Evolutionary conservation across 306 rosid genomes (phyloP).

Genomic region (Spatholobus suberectus): DNA sequence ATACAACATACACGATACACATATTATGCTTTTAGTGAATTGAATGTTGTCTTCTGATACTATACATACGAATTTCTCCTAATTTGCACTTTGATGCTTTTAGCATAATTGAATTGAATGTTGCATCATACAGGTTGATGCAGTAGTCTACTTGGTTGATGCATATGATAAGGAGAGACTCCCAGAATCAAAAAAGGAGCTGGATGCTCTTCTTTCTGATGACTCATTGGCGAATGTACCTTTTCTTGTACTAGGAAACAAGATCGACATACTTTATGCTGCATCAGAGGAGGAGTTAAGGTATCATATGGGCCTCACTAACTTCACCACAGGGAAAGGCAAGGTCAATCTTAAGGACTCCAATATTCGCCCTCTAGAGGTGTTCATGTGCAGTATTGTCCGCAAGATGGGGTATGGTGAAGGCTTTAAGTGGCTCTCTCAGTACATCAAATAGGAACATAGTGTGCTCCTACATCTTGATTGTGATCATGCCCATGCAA

Average conservation of each 20-base stretch:
- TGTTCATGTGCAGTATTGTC: conserved; percentile 78
- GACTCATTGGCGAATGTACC: conserved; percentile 63
- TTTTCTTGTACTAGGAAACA: conserved; percentile 67
- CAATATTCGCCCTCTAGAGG: conserved; percentile 67
- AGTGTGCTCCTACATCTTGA: not conserved
- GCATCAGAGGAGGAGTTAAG: conserved; percentile 73
- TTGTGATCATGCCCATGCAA: conserved; percentile 13
- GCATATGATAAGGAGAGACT: conserved; percentile 64
- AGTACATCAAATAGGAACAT: conserved; percentile 59
- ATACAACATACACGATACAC: not conserved
- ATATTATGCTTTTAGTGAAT: not conserved
- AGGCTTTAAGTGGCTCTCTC: conserved; percentile 73
- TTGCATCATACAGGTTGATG: conserved; percentile 60
- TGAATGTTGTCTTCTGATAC: not conserved
- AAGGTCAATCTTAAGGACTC: conserved; percentile 57
- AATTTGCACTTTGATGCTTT: not conserved
- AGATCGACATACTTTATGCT: conserved; percentile 70
- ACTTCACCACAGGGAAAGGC: conserved; percentile 72
- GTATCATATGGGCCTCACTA: conserved; percentile 58
- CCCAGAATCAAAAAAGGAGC: conserved; percentile 65
- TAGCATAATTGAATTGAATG: not conserved
- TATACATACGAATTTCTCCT: not conserved
- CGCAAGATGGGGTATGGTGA: conserved; percentile 81
- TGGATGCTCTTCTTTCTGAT: conserved; percentile 67
- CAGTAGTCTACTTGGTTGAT: conserved; percentile 67